Conservation (phyloP, 306 rosid species). For the Arachis hypogaea region DNA sequence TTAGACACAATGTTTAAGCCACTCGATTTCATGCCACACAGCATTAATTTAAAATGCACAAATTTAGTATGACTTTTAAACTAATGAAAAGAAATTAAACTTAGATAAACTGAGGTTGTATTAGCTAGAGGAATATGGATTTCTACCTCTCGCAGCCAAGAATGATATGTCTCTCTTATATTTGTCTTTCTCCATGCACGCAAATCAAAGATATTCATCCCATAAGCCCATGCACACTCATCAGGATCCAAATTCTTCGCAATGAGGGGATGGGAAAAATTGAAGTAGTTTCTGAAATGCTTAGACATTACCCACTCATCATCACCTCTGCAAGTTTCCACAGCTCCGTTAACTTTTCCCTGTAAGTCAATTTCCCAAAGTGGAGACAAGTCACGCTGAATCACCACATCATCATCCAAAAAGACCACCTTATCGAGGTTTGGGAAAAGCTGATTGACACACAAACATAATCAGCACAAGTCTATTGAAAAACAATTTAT, state of each 20-base stretch:
- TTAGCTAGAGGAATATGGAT: conserved; percentile 8
- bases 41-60: conserved; percentile 6
- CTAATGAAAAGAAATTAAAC: conserved; percentile 5
- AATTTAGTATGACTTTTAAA: conserved; percentile 19
- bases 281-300: conserved; percentile 52
- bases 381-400: conserved; percentile 58
- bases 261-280: conserved; percentile 52
- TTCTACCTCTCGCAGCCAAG: conserved; percentile 59
- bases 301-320: conserved; percentile 64
- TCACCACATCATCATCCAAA: conserved; percentile 54
- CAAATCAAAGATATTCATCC: conserved; percentile 60
- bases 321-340: conserved; percentile 61
- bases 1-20: conserved; percentile 14
- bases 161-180: conserved; percentile 50
- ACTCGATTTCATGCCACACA: conserved; percentile 2
- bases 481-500: conserved; percentile 22
- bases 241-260: conserved; percentile 49
- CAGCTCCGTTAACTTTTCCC: conserved; percentile 63
- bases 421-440: conserved; percentile 87
- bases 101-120: conserved; percentile 3
- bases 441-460: conserved; percentile 81
- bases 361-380: conserved; percentile 58
- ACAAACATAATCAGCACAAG: conserved; percentile 40
- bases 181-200: conserved; percentile 51
- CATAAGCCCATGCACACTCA: conserved; percentile 67